Base-by-base conservation (phyloP, 2,329 filamentous ascomycete species). In the Xylariomycetidae sp. region DNA sequence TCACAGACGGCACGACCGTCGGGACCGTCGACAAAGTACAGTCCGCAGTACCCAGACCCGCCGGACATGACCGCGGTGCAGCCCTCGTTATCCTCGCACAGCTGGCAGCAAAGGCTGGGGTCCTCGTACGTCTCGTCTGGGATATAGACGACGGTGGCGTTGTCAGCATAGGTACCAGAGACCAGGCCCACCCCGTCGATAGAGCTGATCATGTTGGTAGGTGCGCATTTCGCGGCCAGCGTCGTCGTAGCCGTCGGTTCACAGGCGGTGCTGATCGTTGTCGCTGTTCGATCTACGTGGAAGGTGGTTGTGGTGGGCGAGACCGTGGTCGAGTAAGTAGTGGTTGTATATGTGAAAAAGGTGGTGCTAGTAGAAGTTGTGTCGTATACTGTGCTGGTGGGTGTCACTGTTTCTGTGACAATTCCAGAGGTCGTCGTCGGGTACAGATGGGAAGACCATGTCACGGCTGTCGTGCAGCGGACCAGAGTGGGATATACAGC, bases 271-370 rank as follows among this genome's bases (percentile, higher is more conserved):
- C 30, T 38, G 11, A 27, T 37, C 13, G 38, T 38, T 8, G 23
- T 31, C 9, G 28, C 31, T 33, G 16, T 17, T 33, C 11, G 16
- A 8, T 15, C 36, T 13, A 43, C 12, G 18, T 53, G 57, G 27
- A 53, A 58, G 3, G 38, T 57, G 2, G 53, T 54, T 1, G 50
- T 51, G 3, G 55, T 58, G 23, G 17, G 34, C 9, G 40, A 40
- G 14, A 39, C 26, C 2, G 40, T 47, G 11, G 31, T 31, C 3
- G 11, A 32, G 19, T 30, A 41, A 2, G 11, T 19, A 9, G 38
- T 36, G 6, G 15, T 15, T 12, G 25, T 36, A n/a, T 26, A 34
- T n/a, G n/a, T n/a, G 8, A 33, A 33, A 12, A 36, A 23, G 26
- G 33, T 9, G 2, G 38, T 34, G 4, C 9, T 28, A 3, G 36